Conservation (phyloP, 2,329 filamentous ascomycete genomes). For the Claviceps paspali region DNA sequence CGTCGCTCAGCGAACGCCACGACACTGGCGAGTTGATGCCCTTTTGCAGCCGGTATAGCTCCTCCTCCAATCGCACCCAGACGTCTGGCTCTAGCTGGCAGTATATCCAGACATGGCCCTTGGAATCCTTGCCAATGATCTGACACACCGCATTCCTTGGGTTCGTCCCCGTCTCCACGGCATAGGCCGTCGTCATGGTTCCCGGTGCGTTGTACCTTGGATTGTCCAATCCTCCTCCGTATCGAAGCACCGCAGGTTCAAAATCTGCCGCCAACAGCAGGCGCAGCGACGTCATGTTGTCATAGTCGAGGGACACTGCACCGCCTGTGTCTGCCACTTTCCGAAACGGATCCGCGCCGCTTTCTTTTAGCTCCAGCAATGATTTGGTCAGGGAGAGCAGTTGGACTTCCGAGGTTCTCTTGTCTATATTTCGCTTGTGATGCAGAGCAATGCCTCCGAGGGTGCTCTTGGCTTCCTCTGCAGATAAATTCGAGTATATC, state of each 20-base stretch:
- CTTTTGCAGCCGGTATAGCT: conserved; percentile 6
- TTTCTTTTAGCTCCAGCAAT: background rate
- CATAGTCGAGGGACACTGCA: conserved; percentile 1
- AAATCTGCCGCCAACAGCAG: conserved; percentile 5
- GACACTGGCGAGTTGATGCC: conserved; percentile 4
- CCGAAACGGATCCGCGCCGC: background rate
- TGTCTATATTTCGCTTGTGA: conserved; percentile 4
- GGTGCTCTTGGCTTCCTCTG: background rate
- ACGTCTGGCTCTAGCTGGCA: conserved; percentile 5
- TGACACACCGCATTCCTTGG: conserved; percentile 1
- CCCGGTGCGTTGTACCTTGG: conserved; percentile 5
- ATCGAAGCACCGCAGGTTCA: conserved; percentile 2
- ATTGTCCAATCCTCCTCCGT: background rate
- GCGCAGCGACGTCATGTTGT: conserved; percentile 3
- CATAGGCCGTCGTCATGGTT: conserved; percentile 4
- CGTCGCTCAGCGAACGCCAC: conserved; percentile 2
- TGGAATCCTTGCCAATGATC: conserved; percentile 4
- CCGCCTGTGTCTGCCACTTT: background rate
- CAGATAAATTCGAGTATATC: conserved; percentile 1
- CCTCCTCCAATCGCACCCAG: conserved; percentile 6
- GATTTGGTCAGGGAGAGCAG: conserved; percentile 2
- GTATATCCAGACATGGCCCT: conserved; percentile 6
- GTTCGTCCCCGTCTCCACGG: background rate
- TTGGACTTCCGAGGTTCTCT: conserved; percentile 1
- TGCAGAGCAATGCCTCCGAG: conserved; percentile 2